Conservation (phyloP, 2,329 filamentous ascomycete genomes). For the Westerdykella sp. region DNA sequence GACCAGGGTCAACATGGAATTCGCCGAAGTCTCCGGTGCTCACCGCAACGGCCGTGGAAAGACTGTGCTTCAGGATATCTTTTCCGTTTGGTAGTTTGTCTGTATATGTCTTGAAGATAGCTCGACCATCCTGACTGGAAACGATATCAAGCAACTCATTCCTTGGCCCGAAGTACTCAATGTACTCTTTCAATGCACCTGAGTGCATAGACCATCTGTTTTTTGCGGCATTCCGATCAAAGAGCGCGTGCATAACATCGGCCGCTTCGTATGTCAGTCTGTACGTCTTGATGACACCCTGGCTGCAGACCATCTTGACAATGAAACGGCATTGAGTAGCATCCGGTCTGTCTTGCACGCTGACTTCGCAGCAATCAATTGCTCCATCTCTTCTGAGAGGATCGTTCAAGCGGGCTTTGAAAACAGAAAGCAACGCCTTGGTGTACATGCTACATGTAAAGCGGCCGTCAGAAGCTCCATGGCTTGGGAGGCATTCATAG, state of each 20-base stretch:
- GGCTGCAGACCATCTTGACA: slow-evolving; percentile 66
- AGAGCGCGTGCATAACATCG: slow-evolving; percentile 70
- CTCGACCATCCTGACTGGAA: slow-evolving; percentile 56
- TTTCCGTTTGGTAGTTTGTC: slow-evolving; percentile 68
- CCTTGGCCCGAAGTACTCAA: slow-evolving; percentile 74
- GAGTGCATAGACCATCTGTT: slow-evolving; percentile 70
- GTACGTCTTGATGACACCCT: slow-evolving; percentile 72
- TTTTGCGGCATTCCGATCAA: slow-evolving; percentile 58
- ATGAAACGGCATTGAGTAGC: slow-evolving; percentile 66
- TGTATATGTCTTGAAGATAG: slow-evolving; percentile 75
- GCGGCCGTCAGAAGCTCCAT: slow-evolving; percentile 36
- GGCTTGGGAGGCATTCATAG: slow-evolving; percentile 55
- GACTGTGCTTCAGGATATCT: slow-evolving; percentile 71
- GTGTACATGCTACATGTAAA: slow-evolving; percentile 74
- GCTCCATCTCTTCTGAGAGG: slow-evolving; percentile 60
- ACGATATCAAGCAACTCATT: slow-evolving; percentile 77
- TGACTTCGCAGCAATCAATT: slow-evolving; percentile 69
- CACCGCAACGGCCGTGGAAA: slow-evolving; percentile 72
- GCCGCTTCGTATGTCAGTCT: slow-evolving; percentile 67
- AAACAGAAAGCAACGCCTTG: slow-evolving; percentile 63
- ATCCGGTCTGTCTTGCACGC: slow-evolving; percentile 63
- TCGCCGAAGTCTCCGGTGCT: slow-evolving; percentile 71
- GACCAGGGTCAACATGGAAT: slow-evolving; percentile 65
- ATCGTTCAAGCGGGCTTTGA: slow-evolving; percentile 62
- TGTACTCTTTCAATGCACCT: slow-evolving; percentile 63